Base-by-base conservation (phyloP, 148 eudicot species). In the Silene latifolia region DNA sequence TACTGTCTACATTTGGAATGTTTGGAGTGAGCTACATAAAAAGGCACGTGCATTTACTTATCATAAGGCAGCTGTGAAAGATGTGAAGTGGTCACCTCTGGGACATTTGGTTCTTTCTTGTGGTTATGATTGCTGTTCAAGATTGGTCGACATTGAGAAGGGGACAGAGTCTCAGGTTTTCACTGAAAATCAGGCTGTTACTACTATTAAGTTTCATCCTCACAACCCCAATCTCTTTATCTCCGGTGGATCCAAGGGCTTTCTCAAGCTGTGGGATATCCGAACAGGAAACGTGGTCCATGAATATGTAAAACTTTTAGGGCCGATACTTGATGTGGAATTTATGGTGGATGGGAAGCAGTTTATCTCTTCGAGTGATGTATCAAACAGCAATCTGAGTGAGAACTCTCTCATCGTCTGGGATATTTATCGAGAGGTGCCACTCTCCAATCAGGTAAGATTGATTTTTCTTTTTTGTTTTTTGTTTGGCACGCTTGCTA, bases 401-500 rank as follows among this genome's bases (percentile, higher is more conserved):
- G 97, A 94, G 75, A 92, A 94, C 72, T 87, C 96, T 11, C 85
- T 94, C 60, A 80, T 94, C 79, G 89, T 94, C 35, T 91, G 98
- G 98, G 97, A 93, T 87, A 84, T 91, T 53, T 78, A 90, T 42
- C 83, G 97, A 8, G 91, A 90, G 85, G 83, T 91, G 57, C 96
- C 97, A 4, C 82, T 91, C 63, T 94, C 97, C 71, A 94, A 92
- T 87, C 96, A 94, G 92, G 98, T 91, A 79, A 80, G 62, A n/a
- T 15, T 46, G 63, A 8, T 48, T 48, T 48, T 48, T 51, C 47
- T 54, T 48, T 4, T n/a, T 24, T 46, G n/a, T n/a, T n/a, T n/a
- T n/a, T n/a, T n/a, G n/a, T 47, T 60, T 78, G 61, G 15, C 24
- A 21, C 20, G 35, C 35, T 32, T 32, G 35, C 35, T 32, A 24